Evolutionary conservation across 768 basidiomycete species (phyloP), one percentile per base, ranked within the genome.

Genomic region (Russula sp.): DNA sequence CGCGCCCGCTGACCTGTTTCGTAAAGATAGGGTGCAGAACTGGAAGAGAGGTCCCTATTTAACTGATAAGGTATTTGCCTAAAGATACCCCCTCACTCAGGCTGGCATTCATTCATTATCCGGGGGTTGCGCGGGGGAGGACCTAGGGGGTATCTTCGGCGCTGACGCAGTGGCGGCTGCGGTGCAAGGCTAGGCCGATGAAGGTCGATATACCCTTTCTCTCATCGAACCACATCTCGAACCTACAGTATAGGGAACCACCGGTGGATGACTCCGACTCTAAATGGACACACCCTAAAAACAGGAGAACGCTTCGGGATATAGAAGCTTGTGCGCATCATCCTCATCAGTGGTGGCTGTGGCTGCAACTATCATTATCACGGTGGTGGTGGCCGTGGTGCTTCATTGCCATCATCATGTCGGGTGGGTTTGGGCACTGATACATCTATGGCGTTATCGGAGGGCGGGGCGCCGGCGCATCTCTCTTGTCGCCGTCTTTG

Each of bases 41-140:
- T 46, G 44, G n/a, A 4, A n/a, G n/a, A 22, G 46, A 22, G n/a
- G 46, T 5, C 22, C 22, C n/a, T 24, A 22, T 22, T 48, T 5
- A 26, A n/a, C 26, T 55, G 61, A 55, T 61, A 54, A 55, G 26
- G 60, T 54, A 44, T 54, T 52, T 60, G 10, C 38, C 50, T 42
- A 42, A 16, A n/a, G n/a, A 30, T 22, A 5, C 14, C 26, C 24
- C 24, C 44, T 28, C 11, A 9, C 38, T 40, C 16, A 13, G 11
- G 11, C 9, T 14, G 20, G 13, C 14, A 11, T 14, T 58, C 44
- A 26, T 34, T 5, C 2, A 10, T 32, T 20, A 7, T 22, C 11
- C 44, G 30, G 49, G 49, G 49, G 49, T 24, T 14, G 22, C 24
- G 26, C 26, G 49, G 22, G 26, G 11, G 48, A 22, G 13, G 26